phyloP scores from a whole-genome alignment of 225 moss, liverwort and hornwort species.

The Asterella californica region DNA sequence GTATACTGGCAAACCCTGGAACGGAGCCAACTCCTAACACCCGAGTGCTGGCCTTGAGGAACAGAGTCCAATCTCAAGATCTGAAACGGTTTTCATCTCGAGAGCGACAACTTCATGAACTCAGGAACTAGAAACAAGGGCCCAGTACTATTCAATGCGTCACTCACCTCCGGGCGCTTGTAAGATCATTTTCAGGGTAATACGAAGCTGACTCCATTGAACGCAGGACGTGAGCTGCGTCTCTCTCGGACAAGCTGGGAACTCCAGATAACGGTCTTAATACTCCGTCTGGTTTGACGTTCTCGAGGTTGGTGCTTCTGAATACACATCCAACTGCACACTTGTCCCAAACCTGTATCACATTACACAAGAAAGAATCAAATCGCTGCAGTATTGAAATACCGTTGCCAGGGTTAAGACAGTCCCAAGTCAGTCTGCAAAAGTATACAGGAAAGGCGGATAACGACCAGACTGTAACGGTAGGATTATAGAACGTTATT shows the following conservation, averaged over 20 bases:
- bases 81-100: neutral
- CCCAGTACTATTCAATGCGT: neutral
- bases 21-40: too few relatives aligned
- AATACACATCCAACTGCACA: conserved; percentile 77
- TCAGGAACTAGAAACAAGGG: neutral
- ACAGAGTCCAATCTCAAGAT: neutral
- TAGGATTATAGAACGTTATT: neutral
- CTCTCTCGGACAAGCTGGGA: conserved; percentile 15
- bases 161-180: conserved; percentile 26
- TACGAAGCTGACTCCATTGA: conserved; percentile 56
- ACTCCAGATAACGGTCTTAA: conserved; percentile 15
- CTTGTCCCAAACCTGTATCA: conserved; percentile 55
- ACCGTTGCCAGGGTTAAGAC: neutral
- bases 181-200: conserved; percentile 47
- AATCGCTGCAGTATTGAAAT: neutral
- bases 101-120: neutral
- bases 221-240: conserved; percentile 33
- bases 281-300: conserved; percentile 31
- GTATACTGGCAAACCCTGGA: neutral
- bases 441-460: too few relatives aligned
- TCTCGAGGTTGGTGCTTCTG: conserved; percentile 7
- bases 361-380: neutral
- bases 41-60: neutral
- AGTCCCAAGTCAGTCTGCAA: too few relatives aligned
- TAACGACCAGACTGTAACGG: too few relatives aligned